Conservation (phyloP, 1,139 yeast genomes). For the Debaryomycetaceae sp. region DNA sequence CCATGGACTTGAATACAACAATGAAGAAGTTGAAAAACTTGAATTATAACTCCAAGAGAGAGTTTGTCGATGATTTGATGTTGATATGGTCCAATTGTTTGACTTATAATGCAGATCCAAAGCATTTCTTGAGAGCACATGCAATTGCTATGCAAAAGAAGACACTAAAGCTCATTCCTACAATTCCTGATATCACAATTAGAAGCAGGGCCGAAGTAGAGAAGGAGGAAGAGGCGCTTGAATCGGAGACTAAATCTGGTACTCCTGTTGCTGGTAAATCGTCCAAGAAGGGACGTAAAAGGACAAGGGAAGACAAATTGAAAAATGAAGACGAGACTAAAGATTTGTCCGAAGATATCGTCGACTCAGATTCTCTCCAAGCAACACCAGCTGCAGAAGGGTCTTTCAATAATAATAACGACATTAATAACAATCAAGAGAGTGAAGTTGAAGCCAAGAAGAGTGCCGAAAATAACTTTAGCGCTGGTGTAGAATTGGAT, state of each 20-base stretch:
- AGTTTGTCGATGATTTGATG: conserved; percentile 90
- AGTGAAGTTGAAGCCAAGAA: conserved; percentile 3
- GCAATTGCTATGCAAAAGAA: conserved; percentile 96
- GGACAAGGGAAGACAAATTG: conserved; percentile 36
- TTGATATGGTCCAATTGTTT: conserved; percentile 94
- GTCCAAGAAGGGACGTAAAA: conserved; percentile 41
- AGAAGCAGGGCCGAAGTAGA: conserved; percentile 84
- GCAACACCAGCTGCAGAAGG: conserved; percentile 4
- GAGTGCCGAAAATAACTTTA: conserved; percentile 16
- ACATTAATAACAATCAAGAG: conserved; percentile 7
- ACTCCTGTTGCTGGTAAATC: conserved; percentile 34
- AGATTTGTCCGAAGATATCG: conserved; percentile 11
- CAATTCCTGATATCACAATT: conserved; percentile 84
- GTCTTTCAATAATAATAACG: neutral
- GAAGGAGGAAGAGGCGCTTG: conserved; percentile 55
- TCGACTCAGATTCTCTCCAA: conserved; percentile 10
- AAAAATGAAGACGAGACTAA: conserved; percentile 22
- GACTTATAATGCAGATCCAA: conserved; percentile 92
- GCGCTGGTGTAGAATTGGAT: conserved; percentile 18
- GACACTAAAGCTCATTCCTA: conserved; percentile 68
- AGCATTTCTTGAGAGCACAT: conserved; percentile 84
- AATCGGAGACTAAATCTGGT: conserved; percentile 22
- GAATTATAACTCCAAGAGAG: conserved; percentile 78
- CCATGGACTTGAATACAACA: conserved; percentile 96
- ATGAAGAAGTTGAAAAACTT: conserved; percentile 81